A percentile compares a stretch with the other conserved stretches of the same genome.
Conservation (phyloP, 225 moss, liverwort and hornwort genomes). For the Thuidium tamariscinum region DNA sequence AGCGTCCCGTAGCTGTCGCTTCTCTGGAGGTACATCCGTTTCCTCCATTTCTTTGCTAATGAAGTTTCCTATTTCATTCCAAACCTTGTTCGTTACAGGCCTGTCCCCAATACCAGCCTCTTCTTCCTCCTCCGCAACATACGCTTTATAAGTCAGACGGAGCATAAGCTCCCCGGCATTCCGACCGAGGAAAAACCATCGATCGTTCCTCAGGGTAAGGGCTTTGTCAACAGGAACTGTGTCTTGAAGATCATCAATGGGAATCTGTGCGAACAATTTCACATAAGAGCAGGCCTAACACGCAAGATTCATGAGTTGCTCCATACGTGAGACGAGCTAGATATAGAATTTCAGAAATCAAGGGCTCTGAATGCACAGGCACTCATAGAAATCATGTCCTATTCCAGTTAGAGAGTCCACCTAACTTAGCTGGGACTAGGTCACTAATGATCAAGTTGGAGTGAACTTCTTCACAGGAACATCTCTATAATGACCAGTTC, state of each 20-base stretch:
- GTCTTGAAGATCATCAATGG: slow-evolving; percentile 59
- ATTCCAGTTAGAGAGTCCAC: not conserved
- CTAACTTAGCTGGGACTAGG: not conserved
- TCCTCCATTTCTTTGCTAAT: slow-evolving; percentile 42
- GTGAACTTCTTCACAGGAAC: not conserved
- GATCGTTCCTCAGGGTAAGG: slow-evolving; percentile 57
- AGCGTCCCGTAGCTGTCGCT: slow-evolving; percentile 23
- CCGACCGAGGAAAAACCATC: slow-evolving; percentile 75
- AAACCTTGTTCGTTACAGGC: slow-evolving; percentile 47
- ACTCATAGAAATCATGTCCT: not conserved
- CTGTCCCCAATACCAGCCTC: slow-evolving; percentile 52
- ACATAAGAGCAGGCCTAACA: not conserved
- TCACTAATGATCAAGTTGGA: not conserved
- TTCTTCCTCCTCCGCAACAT: slow-evolving; percentile 87
- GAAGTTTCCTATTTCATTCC: slow-evolving; percentile 52
- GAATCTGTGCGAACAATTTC: slow-evolving; percentile 22
- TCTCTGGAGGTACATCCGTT: slow-evolving; percentile 13
- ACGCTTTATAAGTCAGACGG: slow-evolving; percentile 87
- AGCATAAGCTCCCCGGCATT: slow-evolving; percentile 71
- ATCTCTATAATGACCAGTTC: not conserved
- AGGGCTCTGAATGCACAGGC: not conserved
- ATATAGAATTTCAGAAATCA: not conserved
- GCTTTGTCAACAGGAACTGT: slow-evolving; percentile 79
- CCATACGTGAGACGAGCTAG: not conserved
- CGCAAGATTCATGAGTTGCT: not conserved